A percentile compares a stretch with the other conserved stretches of the same genome.
phyloP scores from a whole-genome alignment of 495 filamentous ascomycete species.

The Trichoderma gamsii region DNA sequence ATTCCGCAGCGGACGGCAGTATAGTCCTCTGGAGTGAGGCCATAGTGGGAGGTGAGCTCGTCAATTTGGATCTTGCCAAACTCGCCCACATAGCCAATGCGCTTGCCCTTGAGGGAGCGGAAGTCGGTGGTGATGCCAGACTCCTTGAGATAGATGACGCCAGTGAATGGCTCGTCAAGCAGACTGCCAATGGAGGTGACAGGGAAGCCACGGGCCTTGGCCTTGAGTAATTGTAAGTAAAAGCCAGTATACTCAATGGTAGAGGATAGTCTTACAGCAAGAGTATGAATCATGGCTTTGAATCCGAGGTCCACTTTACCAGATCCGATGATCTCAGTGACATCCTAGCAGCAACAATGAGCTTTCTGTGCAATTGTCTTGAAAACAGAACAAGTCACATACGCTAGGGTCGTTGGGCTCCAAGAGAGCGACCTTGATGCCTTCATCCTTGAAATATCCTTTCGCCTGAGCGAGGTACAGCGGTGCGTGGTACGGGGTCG shows the following conservation, averaged over 20 bases:
- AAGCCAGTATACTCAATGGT: not conserved
- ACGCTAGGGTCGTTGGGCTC: constrained; percentile 64
- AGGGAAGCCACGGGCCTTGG: constrained; percentile 64
- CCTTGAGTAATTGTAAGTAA: constrained; percentile 30
- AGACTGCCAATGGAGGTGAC: constrained; percentile 62
- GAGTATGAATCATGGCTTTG: constrained; percentile 71
- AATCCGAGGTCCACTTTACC: constrained; percentile 67
- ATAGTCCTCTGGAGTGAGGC: constrained; percentile 63
- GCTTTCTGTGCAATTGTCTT: constrained; percentile 7
- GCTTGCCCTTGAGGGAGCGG: constrained; percentile 61
- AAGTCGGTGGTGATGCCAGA: constrained; percentile 61
- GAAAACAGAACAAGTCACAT: constrained; percentile 19
- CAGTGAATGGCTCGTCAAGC: constrained; percentile 67
- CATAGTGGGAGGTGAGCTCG: constrained; percentile 66
- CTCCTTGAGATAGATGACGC: constrained; percentile 63
- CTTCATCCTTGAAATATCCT: constrained; percentile 64
- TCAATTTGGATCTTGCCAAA: constrained; percentile 75
- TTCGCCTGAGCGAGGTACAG: constrained; percentile 64
- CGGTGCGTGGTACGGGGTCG: constrained; percentile 67
- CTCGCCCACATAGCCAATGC: constrained; percentile 66
- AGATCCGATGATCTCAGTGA: constrained; percentile 67
- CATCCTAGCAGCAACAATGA: constrained; percentile 34
- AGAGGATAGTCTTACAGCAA: constrained; percentile 45
- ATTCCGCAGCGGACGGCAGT: constrained; percentile 56
- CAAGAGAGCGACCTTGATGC: constrained; percentile 62